phyloP scores from a whole-genome alignment of 2,329 filamentous ascomycete species.

The Phaeosphaeria sp. region DNA sequence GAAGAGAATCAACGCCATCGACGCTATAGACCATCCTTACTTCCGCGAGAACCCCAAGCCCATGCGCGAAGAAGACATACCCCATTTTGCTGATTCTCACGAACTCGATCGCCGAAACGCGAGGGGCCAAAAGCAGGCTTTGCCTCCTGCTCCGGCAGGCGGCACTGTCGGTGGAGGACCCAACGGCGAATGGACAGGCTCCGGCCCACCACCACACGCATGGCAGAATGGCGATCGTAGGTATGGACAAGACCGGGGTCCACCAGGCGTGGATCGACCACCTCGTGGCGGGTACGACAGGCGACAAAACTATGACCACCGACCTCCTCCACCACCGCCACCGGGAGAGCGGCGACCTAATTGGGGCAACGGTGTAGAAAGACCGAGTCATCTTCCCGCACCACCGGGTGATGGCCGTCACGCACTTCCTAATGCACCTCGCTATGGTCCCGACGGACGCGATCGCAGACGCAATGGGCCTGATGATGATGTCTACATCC shows the following conservation, averaged over 20 bases:
- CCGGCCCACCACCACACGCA: conserved; percentile 43
- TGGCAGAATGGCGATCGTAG: conserved; percentile 46
- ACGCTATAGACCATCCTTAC: conserved; percentile 91
- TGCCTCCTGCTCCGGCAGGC: conserved; percentile 90
- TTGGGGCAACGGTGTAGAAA: conserved; percentile 39
- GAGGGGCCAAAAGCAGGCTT: conserved; percentile 80
- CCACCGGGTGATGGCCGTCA: conserved; percentile 47
- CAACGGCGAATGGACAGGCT: conserved; percentile 65
- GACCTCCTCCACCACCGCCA: conserved; percentile 39
- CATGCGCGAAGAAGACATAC: conserved; percentile 84
- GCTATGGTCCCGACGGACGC: conserved; percentile 35
- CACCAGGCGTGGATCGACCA: conserved; percentile 45
- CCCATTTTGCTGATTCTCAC: conserved; percentile 90
- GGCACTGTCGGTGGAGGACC: conserved; percentile 81
- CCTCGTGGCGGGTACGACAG: conserved; percentile 37
- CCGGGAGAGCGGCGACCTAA: conserved; percentile 40
- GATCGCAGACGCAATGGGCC: conserved; percentile 31
- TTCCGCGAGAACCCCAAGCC: conserved; percentile 82
- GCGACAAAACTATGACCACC: conserved; percentile 38
- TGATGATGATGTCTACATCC: conserved; percentile 54
- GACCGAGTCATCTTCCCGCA: conserved; percentile 38
- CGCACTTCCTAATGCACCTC: conserved; percentile 43
- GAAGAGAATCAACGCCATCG: conserved; percentile 87
- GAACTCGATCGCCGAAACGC: conserved; percentile 94
- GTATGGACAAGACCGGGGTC: conserved; percentile 48